Base-by-base conservation (phyloP, 345 rosid genomes). In the Geranium rotundifolium region DNA sequence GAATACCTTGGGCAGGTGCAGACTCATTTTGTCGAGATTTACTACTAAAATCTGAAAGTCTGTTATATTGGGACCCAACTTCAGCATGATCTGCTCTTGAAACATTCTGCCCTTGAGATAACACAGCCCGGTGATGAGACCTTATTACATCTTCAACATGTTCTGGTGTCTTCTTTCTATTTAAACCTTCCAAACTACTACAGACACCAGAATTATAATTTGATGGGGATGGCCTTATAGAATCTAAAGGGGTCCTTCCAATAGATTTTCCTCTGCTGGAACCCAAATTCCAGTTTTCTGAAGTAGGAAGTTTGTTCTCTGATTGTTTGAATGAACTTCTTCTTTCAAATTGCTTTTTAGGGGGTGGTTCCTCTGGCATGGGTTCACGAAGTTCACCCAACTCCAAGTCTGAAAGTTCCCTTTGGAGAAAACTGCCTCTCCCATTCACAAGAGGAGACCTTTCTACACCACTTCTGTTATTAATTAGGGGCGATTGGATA, bases 371-470 rank as follows among this genome's bases (percentile, higher is more conserved):
- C 39, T 83, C 95, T 9, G 65, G 75, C 61, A 73, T 55, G 65
- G 88, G 79, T 67, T 86, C 95, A 34, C 90, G 95, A 62, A 89
- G 84, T 77, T 92, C 98, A 71, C 98, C 98, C 65, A 89, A 73
- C 84, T 92, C 98, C 85, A 92, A 79, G 67, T 85, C 91, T 27
- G 95, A 81, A 67, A 77, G 72, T 79, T 86, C 95, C 76, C 89
- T 81, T 59, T 79, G 96, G 73, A 90, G 92, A 31, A 72, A 17
- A 64, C 65, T 63, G 56, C 76, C 81, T 73, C 78, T 84, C 64
- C 84, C 90, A 73, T 79, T 79, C 4, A 58, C 72, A 54, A 31
- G 59, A 16, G 79, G 78, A 64, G 71, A 20, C 66, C 73, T 84
- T 19, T 73, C 74, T 0, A 57, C 67, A 34, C 69, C 69, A 57